Percentiles rank a stretch among this genome's conserved stretches.
These are phyloP conservation scores for Apophysomyces elegans DNA, from an alignment of 371 early-diverging fungal species.

Conservation along the genomic window DNA sequence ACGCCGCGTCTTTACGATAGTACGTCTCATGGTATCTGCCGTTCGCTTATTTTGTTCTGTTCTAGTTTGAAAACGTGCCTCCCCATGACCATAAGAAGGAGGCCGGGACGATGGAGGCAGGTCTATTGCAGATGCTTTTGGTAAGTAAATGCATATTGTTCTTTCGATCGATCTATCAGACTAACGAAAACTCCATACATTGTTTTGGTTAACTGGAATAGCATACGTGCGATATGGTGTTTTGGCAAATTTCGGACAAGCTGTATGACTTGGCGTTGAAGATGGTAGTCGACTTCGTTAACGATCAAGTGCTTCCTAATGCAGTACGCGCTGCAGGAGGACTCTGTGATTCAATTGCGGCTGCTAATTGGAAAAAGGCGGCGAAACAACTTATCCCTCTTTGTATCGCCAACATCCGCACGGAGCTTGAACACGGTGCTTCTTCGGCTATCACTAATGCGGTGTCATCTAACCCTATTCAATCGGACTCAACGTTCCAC, in stretches of 20 bases:
- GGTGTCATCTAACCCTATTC: conserved; percentile 58
- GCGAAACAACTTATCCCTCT: conserved; percentile 66
- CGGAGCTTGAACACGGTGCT: conserved; percentile 77
- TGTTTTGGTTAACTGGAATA: conserved; percentile 14
- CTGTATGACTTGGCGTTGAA: conserved; percentile 66
- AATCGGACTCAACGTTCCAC: conserved; percentile 74
- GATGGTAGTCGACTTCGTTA: conserved; percentile 64
- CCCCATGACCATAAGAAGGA: conserved; percentile 56
- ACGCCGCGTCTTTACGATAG: conserved; percentile 76
- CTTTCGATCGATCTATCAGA: too few relatives aligned
- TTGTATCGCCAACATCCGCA: conserved; percentile 59
- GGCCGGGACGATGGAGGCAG: conserved; percentile 43
- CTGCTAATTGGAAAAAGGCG: conserved; percentile 55
- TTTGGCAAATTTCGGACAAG: conserved; percentile 68
- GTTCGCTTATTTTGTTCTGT: not conserved
- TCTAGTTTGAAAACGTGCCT: conserved; percentile 79
- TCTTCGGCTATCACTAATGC: conserved; percentile 59
- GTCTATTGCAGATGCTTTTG: conserved; percentile 46
- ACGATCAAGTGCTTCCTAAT: conserved; percentile 65
- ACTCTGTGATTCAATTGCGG: conserved; percentile 51
- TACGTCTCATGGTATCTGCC: conserved; percentile 28
- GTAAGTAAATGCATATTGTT: conserved; percentile 15
- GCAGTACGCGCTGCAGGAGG: conserved; percentile 71
- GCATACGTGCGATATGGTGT: conserved; percentile 69
- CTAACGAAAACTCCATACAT: too few relatives aligned